Evolutionary conservation across 306 rosid genomes (phyloP).

Genomic region (Notholithocarpus densiflorus): DNA sequence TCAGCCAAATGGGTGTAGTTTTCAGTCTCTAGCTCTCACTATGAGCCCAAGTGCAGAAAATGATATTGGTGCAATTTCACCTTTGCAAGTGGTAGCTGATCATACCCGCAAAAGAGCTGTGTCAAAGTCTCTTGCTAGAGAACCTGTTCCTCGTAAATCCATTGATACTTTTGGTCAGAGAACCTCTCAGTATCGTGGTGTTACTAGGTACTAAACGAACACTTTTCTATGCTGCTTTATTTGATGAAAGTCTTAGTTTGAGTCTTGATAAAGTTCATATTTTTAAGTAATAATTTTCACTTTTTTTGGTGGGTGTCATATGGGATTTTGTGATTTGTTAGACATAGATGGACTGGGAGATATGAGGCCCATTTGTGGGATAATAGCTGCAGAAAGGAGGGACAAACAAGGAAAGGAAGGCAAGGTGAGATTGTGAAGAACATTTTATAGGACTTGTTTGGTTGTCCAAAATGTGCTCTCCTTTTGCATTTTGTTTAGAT

Average conservation of each 20-base stretch:
- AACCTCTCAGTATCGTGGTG: slow-evolving; percentile 97
- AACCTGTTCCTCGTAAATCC: slow-evolving; percentile 83
- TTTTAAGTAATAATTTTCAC: neutral
- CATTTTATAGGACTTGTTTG: neutral
- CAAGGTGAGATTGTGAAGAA: slow-evolving; percentile 56
- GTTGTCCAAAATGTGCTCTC: neutral
- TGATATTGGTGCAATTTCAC: slow-evolving; percentile 38
- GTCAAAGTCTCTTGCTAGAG: slow-evolving; percentile 51
- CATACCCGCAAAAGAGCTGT: slow-evolving; percentile 59
- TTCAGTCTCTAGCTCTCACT: slow-evolving; percentile 64
- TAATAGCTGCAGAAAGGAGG: slow-evolving; percentile 98
- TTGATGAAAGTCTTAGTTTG: neutral
- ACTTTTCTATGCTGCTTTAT: neutral
- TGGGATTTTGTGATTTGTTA: slow-evolving; percentile 25
- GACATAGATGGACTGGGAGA: slow-evolving; percentile 99
- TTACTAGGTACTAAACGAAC: slow-evolving; percentile 55
- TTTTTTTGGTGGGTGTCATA: neutral
- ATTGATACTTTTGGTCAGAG: slow-evolving; percentile 96
- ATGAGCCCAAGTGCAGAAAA: slow-evolving; percentile 64
- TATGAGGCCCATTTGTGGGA: slow-evolving; percentile 99
- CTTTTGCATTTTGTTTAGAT: neutral
- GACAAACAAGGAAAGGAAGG: slow-evolving; percentile 99
- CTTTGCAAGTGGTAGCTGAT: slow-evolving; percentile 37
- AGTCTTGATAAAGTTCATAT: neutral
- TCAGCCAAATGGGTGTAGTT: slow-evolving; percentile 44